These are phyloP conservation scores for Hanseniaspora sp. DNA, from an alignment of 1,139 yeast genomes.

Conservation along the genomic window DNA sequence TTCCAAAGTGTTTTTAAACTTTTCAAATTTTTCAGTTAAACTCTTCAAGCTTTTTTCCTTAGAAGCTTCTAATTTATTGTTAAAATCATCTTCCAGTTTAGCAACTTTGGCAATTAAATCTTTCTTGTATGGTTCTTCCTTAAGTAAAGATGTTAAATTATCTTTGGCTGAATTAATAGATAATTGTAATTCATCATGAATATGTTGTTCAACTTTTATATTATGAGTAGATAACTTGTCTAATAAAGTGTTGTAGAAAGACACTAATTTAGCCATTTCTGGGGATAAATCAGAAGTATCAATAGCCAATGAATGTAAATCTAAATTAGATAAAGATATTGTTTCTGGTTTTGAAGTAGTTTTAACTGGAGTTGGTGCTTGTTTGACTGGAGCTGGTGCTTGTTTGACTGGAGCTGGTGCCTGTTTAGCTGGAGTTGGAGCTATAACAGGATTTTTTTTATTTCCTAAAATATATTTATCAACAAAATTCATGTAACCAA, in stretches of 20 bases:
- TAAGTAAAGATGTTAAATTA: slow-evolving; percentile 24
- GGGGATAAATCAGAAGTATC: background rate
- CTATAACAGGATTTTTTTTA: background rate
- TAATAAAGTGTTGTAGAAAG: slow-evolving; percentile 7
- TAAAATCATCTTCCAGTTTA: slow-evolving; percentile 25
- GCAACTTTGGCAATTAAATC: slow-evolving; percentile 17
- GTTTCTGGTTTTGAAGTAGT: background rate
- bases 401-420: background rate
- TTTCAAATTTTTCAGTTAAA: slow-evolving; percentile 47
- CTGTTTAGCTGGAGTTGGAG: background rate
- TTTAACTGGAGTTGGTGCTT: background rate
- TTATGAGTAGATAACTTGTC: slow-evolving; percentile 10
- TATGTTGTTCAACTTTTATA: slow-evolving; percentile 12
- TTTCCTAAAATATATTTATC: background rate
- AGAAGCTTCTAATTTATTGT: slow-evolving; percentile 24
- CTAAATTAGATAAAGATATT: background rate
- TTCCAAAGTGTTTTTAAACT: slow-evolving; percentile 55
- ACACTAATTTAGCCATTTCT: slow-evolving; percentile 6
- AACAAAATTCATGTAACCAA: slow-evolving; percentile 1
- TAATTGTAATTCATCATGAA: slow-evolving; percentile 9
- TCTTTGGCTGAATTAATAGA: slow-evolving; percentile 18
- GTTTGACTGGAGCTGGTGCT: background rate
- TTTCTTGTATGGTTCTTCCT: slow-evolving; percentile 22
- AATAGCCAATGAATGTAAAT: slow-evolving; percentile 7
- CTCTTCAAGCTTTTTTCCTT: slow-evolving; percentile 35